Percentiles rank a stretch among this genome's conserved stretches.
Conservation (phyloP, 2,329 filamentous ascomycete genomes). For the Penicillium sp. region DNA sequence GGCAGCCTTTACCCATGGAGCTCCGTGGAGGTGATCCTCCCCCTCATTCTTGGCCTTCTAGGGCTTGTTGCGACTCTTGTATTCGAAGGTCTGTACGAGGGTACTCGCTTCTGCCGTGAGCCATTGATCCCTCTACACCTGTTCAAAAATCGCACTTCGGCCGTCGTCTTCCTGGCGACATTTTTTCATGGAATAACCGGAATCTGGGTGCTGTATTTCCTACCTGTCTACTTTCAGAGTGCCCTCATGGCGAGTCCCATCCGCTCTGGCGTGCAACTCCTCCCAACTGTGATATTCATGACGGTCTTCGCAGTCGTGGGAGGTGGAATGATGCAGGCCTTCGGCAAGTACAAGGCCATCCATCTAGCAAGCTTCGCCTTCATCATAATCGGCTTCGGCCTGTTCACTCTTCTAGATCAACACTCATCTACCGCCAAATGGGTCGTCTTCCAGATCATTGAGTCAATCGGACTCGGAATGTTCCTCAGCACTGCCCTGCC, state of each 20-base stretch:
- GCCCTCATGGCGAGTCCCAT: neutral
- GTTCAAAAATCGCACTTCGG: neutral
- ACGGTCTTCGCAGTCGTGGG: neutral
- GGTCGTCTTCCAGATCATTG: neutral
- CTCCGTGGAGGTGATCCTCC: constrained; percentile 61
- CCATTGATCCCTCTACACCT: neutral
- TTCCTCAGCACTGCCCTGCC: neutral
- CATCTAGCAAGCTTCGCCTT: neutral
- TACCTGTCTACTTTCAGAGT: neutral
- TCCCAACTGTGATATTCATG: neutral
- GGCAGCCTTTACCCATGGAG: constrained; percentile 52
- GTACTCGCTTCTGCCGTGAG: neutral
- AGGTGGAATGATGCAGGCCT: too few relatives aligned
- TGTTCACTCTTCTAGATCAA: neutral
- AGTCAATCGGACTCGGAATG: neutral
- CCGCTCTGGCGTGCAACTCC: neutral
- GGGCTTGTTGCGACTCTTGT: constrained; percentile 30
- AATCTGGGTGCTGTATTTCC: neutral
- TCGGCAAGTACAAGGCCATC: too few relatives aligned
- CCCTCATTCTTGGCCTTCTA: constrained; percentile 57
- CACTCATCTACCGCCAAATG: neutral
- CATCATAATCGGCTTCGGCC: neutral
- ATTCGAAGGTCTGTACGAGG: neutral
- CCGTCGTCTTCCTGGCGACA: neutral
- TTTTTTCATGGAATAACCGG: neutral